Evolutionary conservation across 2,329 filamentous ascomycete genomes (phyloP), one percentile per base, ranked within the genome.

Genomic region (Huntiella savannae): DNA sequence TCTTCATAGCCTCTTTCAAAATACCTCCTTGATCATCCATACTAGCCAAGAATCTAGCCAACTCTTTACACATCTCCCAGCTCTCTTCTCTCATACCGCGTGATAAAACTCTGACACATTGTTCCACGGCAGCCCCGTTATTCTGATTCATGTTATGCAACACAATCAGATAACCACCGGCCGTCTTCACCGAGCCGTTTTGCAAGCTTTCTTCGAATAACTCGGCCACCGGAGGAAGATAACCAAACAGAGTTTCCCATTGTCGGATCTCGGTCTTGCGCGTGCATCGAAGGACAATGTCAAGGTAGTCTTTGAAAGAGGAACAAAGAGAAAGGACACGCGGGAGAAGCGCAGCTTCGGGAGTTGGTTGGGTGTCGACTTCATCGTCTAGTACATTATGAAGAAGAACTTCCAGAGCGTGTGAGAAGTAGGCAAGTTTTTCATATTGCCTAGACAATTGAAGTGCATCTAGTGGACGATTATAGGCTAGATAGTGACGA

Each of bases 241-340:
- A 86, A 4, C 79, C 77, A 60, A 98, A 98, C 1, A 98, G 69
- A 1, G 91, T 95, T 50, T 82, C 78, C 91, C 91, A 98, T 47
- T 85, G 93, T 35, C 88, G 77, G 5, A 94, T 77, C 58, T 98
- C 91, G 0, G 91, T 98, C 62, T 98, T 98, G 46, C 91, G 80
- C 1, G 91, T 95, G 62, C 91, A 98, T 62, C 93, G 91, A 15
- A 98, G 81, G 17, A 98, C 79, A 49, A 96, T 91, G 55, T 96
- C 88, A 12, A 96, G 76, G 57, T 95, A 98, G 49, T 85, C 76
- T 47, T 78, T 79, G 60, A 85, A 82, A 1, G 79, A 83, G 0
- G 81, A 82, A 48, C 78, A 59, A 6, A 79, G 66, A 0, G 73
- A 78, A 16, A 78, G 59, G 2, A 79, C 75, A 3, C 77, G 62